Evolutionary conservation across 2,329 filamentous ascomycete species (phyloP), one percentile per base, ranked within the genome.

Genomic region (Sphaerostilbella broomeana): DNA sequence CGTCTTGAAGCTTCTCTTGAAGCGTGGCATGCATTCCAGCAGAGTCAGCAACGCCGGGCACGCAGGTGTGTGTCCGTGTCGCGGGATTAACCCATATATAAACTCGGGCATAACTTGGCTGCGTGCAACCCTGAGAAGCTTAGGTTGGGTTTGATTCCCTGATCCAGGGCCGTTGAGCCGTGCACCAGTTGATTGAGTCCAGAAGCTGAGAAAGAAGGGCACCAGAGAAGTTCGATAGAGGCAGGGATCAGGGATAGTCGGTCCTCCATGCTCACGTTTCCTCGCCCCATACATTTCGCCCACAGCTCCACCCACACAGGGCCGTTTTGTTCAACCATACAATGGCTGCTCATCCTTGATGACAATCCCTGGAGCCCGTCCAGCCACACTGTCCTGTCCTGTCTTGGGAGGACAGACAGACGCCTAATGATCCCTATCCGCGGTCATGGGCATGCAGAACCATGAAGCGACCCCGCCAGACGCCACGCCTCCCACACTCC

Each of bases 311-410:
- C 29, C 33, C 38, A 44, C 40, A n/a, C n/a, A n/a, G n/a, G n/a
- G n/a, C n/a, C n/a, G n/a, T n/a, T n/a, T n/a, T n/a, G 38, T 46
- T 51, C 46, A 46, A 45, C 47, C 47, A 52, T 32, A 43, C 27
- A 41, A 36, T 40, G 42, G n/a, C n/a, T n/a, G n/a, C n/a, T n/a
- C n/a, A 47, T 47, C 36, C 39, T 22, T 43, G 41, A 44, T 44
- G 44, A 49, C 54, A 55, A 55, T 54, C 54, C 52, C 54, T 53
- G 49, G 47, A 58, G 52, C 52, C 24, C 27, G 29, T 33, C 24
- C 38, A 41, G 25, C 38, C 43, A 42, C 36, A 42, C 40, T 38
- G 25, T 34, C 19, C 37, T 33, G 34, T 34, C 37, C 35, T 38
- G n/a, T n/a, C n/a, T n/a, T n/a, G n/a, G n/a, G n/a, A n/a, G n/a